Evolutionary conservation across 148 eudicot genomes (phyloP), one percentile per base, ranked within the genome.

Genomic region (Fagopyrum esculentum): DNA sequence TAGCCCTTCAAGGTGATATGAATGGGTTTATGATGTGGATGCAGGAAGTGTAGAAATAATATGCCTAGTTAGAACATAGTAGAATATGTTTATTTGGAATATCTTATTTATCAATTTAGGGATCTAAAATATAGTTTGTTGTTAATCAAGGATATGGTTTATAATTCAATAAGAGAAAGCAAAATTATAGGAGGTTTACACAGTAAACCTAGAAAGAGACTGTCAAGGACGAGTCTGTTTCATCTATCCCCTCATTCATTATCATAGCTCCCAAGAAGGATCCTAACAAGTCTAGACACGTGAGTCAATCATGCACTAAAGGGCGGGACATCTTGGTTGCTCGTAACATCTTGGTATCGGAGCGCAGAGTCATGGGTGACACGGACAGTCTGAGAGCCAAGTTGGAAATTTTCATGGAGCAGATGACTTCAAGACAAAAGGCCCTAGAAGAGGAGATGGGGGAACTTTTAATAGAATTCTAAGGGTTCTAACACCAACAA

Each of bases 301-400:
- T 59, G 64, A 59, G 30, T 59, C 6, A 35, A 59, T 59, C 66
- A 30, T 55, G 5, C 10, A 16, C 72, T 29, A 8, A 43, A 16
- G 46, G 19, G 0, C 7, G 8, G 2, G 40, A 35, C 40, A 35
- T 35, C 40, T 30, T 30, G 35, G 35, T 30, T 30, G 35, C 35
- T 30, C 2, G 35, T 15, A 40, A 44, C 73, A 70, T 6, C 26
- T 70, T 70, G 73, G 73, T 70, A 70, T 45, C 73, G n/a, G 19
- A 70, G 73, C 51, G 22, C 16, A 0, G 6, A 19, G 73, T 16
- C 73, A 70, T 44, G 49, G 73, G 51, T 5, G 73, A 13, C 51
- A 9, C 11, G 35, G 66, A 59, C 40, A 35, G 40, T 59, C 10
- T 59, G 66, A 9, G 11, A 26, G 3, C 10, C 9, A 59, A 70